Percentiles rank a stretch among this genome's conserved stretches.
Evolutionary conservation across 306 rosid species (phyloP).

Genomic region (Oemleria cerasiformis): DNA sequence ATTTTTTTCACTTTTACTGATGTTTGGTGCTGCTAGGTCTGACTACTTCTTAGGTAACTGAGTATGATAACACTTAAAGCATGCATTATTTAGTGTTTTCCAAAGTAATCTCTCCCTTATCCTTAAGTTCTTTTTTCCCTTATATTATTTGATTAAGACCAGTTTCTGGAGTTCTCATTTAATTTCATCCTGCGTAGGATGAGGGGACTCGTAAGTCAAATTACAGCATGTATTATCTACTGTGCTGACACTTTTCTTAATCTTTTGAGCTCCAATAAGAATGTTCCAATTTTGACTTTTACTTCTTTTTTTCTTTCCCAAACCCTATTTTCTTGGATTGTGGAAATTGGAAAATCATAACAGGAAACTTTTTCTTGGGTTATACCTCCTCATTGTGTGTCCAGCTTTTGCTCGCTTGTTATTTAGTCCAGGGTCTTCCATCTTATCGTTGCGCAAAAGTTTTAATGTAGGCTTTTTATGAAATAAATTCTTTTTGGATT

Average conservation of each 20-base stretch:
- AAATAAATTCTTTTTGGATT: constrained; percentile 29
- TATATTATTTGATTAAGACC: not conserved
- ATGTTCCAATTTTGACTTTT: not conserved
- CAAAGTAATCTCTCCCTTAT: not conserved
- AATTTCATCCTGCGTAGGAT: not conserved
- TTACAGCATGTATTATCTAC: not conserved
- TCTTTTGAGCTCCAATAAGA: not conserved
- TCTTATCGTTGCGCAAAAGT: not conserved
- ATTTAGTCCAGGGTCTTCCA: not conserved
- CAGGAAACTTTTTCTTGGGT: not conserved
- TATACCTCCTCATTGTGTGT: not conserved
- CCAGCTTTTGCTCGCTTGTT: not conserved
- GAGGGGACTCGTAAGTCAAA: not conserved
- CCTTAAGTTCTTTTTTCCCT: not conserved
- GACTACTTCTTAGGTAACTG: not conserved
- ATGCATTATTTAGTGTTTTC: not conserved
- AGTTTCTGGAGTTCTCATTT: not conserved
- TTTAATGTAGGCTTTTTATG: not conserved
- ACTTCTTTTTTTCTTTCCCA: not conserved
- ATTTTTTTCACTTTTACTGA: not conserved
- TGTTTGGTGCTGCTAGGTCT: not conserved
- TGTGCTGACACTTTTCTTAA: not conserved
- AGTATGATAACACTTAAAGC: not conserved
- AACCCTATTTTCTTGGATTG: not conserved
- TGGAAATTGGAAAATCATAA: not conserved